Percentiles rank a stretch among this genome's conserved stretches.
Evolutionary conservation across 2,329 filamentous ascomycete species (phyloP).

Genomic region (Neurospora sp.): DNA sequence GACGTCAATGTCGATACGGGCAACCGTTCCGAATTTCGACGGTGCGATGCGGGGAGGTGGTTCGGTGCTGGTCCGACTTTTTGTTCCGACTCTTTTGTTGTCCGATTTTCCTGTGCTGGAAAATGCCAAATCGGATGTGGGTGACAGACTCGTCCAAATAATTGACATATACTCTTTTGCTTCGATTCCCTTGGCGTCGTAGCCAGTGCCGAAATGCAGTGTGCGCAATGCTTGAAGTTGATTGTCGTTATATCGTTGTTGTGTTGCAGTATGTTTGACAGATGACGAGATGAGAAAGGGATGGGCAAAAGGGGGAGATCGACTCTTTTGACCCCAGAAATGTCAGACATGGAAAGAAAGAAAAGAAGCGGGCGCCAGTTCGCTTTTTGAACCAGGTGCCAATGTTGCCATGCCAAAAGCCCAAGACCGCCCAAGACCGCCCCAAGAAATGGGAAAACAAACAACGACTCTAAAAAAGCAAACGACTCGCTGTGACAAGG

Average conservation of each 20-base stretch:
- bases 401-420: not conserved
- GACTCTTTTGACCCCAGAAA: not conserved
- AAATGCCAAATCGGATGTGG: not conserved
- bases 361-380: not conserved
- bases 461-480: not conserved
- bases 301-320: not conserved
- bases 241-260: not conserved
- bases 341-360: not conserved
- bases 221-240: not conserved
- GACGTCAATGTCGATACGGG: not conserved
- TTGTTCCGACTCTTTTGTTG: not conserved
- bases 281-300: not conserved
- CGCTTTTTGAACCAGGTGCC: not conserved
- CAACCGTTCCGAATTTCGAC: not conserved
- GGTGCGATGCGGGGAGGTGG: not conserved
- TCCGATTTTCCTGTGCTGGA: not conserved
- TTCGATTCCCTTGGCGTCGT: not conserved
- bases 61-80: not conserved
- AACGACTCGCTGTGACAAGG: not conserved
- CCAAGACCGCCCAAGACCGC: not conserved
- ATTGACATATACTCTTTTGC: not conserved
- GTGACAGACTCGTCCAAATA: not conserved
- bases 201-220: not conserved
- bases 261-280: not conserved
- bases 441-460: not conserved